A percentile compares a stretch with the other conserved stretches of the same genome.
These are phyloP conservation scores for Gossypium thurberi DNA, from an alignment of 345 rosid genomes.

Conservation along the genomic window DNA sequence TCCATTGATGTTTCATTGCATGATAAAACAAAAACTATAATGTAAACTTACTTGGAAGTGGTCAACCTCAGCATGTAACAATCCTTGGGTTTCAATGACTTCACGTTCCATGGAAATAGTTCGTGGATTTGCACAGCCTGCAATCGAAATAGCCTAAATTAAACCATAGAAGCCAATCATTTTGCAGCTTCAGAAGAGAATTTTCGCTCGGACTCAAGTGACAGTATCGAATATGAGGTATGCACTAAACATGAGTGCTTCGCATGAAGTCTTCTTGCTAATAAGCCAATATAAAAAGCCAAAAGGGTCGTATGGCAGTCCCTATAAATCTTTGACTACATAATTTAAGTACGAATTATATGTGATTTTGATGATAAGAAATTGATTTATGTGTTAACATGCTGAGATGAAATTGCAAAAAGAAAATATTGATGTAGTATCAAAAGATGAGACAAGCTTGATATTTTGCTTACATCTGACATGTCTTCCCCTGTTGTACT, in stretches of 20 bases:
- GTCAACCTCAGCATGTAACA: conserved; percentile 29
- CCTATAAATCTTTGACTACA: neutral
- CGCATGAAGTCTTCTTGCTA: neutral
- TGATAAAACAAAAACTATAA: neutral
- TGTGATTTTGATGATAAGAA: neutral
- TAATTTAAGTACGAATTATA: no score
- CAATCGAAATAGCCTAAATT: neutral
- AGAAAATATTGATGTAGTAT: neutral
- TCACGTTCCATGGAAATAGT: conserved; percentile 36
- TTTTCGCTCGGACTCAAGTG: neutral
- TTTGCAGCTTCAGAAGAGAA: neutral
- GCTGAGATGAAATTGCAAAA: neutral
- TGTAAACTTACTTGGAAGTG: conserved; percentile 11
- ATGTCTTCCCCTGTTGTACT: conserved; percentile 28
- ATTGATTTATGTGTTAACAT: neutral
- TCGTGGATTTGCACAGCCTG: conserved; percentile 43
- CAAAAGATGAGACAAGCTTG: neutral
- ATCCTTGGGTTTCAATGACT: conserved; percentile 21
- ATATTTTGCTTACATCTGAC: conserved; percentile 33
- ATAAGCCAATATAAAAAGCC: neutral
- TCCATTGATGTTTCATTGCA: neutral
- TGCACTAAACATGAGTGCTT: no score
- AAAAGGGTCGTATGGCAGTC: no score
- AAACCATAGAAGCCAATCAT: neutral
- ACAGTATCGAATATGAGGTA: no score